phyloP scores from a whole-genome alignment of 2,329 filamentous ascomycete genomes.

The Xylaria sp. region DNA sequence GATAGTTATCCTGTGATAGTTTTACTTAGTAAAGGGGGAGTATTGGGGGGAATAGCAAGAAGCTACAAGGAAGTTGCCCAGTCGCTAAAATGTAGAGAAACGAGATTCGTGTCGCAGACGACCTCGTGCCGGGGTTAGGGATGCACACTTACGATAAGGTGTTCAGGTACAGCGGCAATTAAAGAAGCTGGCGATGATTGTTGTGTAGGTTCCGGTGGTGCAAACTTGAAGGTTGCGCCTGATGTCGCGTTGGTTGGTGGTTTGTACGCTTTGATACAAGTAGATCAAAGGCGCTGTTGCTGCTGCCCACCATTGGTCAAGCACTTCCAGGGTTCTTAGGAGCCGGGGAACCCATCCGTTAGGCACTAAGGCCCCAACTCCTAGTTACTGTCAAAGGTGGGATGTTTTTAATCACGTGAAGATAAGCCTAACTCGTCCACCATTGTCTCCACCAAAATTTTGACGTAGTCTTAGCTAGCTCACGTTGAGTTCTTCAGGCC shows the following conservation, averaged over 20 bases:
- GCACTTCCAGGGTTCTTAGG: constrained; percentile 4
- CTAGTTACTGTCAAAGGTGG: constrained; percentile 6
- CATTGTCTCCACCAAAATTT: constrained; percentile 26
- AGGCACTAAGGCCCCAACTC: constrained; percentile 11
- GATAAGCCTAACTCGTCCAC: constrained; percentile 29
- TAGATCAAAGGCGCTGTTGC: neutral
- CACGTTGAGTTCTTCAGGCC: neutral
- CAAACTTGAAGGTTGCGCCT: constrained; percentile 24
- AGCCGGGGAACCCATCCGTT: neutral
- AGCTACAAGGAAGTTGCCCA: constrained; percentile 1
- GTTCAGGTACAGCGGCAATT: neutral
- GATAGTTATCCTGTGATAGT: constrained; percentile 3
- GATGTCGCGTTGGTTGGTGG: constrained; percentile 33
- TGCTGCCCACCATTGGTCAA: constrained; percentile 26
- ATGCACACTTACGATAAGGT: constrained; percentile 15
- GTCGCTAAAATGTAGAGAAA: neutral
- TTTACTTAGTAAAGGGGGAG: constrained; percentile 1
- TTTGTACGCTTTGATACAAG: constrained; percentile 19
- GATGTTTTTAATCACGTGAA: constrained; percentile 33
- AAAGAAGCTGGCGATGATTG: neutral
- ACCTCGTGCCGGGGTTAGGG: neutral
- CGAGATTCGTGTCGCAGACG: neutral
- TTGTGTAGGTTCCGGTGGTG: constrained; percentile 8
- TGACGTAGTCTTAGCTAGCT: neutral
- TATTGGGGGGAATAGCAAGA: neutral